Evolutionary conservation across 2,329 filamentous ascomycete genomes (phyloP), one percentile per base, ranked within the genome.

Genomic region (Cordyceps javanica): DNA sequence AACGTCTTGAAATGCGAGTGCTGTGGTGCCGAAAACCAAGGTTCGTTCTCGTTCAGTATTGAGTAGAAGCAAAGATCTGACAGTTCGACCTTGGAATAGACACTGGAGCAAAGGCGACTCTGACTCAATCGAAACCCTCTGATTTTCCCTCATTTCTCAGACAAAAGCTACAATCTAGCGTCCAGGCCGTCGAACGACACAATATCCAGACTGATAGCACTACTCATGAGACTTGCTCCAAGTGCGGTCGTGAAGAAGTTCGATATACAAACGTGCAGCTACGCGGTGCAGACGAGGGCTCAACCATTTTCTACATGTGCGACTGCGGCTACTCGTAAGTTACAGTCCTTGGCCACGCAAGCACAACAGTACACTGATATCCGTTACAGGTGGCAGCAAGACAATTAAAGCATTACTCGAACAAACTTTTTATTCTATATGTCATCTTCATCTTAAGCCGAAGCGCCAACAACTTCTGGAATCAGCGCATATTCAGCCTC

Each of bases 251-350:
- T 55, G 86, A 85, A 55, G 87, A 96, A 69, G 91, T 97, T 72
- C 88, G 86, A 65, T 97, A 87, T 71, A 89, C 90, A 51, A 88
- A 88, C 3, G 84, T 91, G 60, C 94, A 99, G 71, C 76, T 96
- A 66, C 87, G 93, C 65, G 87, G 91, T 77, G 94, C 93, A 56
- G 94, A 99, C 71, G 93, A 97, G 83, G 94, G 94, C 60, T 90
- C 88, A 63, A 97, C 93, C 0, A 84, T 96, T 56, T 95, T 97
- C 68, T 96, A 91, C 74, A 87, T 81, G 60, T 97, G 92, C 74
- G 85, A 91, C 59, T 97, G 92, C 70, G 90, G 90, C 59, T 78
- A 90, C 73, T 92, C 89, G 88, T 92, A 82, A 65, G 85, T 72
- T 36, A 5, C 21, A 19, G 6, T 16, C 19, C 23, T 21, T 14